phyloP scores from a whole-genome alignment of 805 yeast species.

The Ogataea ganodermae region DNA sequence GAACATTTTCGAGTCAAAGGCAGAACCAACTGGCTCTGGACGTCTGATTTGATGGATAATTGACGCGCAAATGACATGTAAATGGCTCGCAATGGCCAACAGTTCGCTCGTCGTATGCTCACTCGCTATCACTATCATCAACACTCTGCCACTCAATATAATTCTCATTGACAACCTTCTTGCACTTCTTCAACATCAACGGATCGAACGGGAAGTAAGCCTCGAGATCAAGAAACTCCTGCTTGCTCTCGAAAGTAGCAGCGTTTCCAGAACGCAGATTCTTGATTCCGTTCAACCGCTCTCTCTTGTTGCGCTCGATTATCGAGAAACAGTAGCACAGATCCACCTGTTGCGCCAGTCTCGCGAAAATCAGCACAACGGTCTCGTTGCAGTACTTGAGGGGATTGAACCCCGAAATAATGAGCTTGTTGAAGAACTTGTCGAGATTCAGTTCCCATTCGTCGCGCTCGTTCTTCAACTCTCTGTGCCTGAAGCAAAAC shows the following conservation, averaged over 20 bases:
- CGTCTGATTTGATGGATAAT: no score
- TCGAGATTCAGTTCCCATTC: slow-evolving; percentile 83
- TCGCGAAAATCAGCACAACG: slow-evolving; percentile 91
- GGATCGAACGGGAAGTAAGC: slow-evolving; percentile 99
- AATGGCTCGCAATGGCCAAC: no score
- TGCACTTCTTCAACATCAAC: slow-evolving; percentile 64
- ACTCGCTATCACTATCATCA: slow-evolving; percentile 46
- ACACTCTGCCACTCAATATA: slow-evolving; percentile 86
- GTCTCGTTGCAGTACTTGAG: slow-evolving; percentile 90
- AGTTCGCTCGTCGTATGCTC: no score
- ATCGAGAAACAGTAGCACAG: slow-evolving; percentile 92
- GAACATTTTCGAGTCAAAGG: no score
- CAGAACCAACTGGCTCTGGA: no score
- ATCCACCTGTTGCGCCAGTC: slow-evolving; percentile 84
- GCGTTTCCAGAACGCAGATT: slow-evolving; percentile 22
- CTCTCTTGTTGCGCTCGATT: slow-evolving; percentile 85
- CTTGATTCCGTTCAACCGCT: slow-evolving; percentile 51
- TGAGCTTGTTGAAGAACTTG: slow-evolving; percentile 81
- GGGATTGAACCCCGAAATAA: slow-evolving; percentile 89
- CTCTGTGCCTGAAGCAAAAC: slow-evolving; percentile 81
- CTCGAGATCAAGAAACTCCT: slow-evolving; percentile 85
- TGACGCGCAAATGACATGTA: no score
- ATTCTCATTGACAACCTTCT: slow-evolving; percentile 51
- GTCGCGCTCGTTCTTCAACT: slow-evolving; percentile 44
- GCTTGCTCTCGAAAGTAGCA: slow-evolving; percentile 44